Conservation (phyloP, 371 early-diverging fungal genomes). For the Mortierella sp. region DNA sequence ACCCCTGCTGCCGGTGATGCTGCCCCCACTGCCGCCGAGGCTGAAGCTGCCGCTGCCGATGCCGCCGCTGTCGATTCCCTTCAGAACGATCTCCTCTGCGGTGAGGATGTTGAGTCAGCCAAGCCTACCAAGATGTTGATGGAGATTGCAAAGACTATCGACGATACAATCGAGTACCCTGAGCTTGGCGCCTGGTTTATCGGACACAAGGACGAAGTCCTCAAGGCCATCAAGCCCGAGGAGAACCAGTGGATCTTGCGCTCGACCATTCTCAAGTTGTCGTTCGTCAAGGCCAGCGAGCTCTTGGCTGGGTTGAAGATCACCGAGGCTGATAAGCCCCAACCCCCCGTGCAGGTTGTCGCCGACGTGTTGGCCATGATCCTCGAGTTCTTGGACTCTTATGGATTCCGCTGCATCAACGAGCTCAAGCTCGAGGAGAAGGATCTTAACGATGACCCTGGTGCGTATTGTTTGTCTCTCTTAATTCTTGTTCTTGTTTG, state of each 20-base stretch:
- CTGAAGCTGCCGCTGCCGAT: constrained; percentile 35
- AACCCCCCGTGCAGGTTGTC: constrained; percentile 54
- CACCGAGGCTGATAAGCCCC: constrained; percentile 32
- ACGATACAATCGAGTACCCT: constrained; percentile 44
- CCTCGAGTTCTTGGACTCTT: constrained; percentile 54
- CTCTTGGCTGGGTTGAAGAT: constrained; percentile 29
- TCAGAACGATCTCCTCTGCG: constrained; percentile 54
- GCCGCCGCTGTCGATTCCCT: constrained; percentile 56
- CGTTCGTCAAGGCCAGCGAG: constrained; percentile 46
- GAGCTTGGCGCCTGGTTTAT: constrained; percentile 34
- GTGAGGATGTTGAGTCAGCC: constrained; percentile 56
- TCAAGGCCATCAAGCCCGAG: constrained; percentile 50
- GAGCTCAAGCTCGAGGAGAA: constrained; percentile 56
- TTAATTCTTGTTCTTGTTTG: not conserved
- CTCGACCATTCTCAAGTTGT: constrained; percentile 46
- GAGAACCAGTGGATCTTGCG: constrained; percentile 50
- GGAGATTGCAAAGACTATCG: constrained; percentile 53
- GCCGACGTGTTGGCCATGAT: constrained; percentile 49
- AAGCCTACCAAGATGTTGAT: constrained; percentile 59
- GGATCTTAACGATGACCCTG: constrained; percentile 55
- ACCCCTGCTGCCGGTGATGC: not conserved
- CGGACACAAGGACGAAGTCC: constrained; percentile 41
- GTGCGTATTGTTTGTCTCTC: constrained; percentile 17
- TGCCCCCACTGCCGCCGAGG: constrained; percentile 37
- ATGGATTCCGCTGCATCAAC: constrained; percentile 57